Base-by-base conservation (phyloP, 2,329 filamentous ascomycete genomes). In the Paecilomyces sp. region DNA sequence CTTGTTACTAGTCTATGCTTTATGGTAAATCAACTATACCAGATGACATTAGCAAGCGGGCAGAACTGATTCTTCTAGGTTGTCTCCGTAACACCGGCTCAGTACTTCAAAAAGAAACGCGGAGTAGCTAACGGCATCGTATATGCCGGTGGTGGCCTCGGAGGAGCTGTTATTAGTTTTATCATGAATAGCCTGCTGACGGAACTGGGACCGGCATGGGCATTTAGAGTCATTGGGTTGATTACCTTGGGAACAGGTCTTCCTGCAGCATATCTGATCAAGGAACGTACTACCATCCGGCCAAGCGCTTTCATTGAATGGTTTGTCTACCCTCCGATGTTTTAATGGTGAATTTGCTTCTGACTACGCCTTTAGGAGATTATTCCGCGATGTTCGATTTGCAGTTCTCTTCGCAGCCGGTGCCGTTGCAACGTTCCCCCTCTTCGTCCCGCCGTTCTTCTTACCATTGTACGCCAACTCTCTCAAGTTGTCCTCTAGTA, bases 381-480 rank as follows among this genome's bases (percentile, higher is more conserved):
- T 86, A 2, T 84, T 86, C 68, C 77, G 77, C 31, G 77, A 83
- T 58, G 59, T 77, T 24, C 77, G 76, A 9, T 87, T 86, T 68
- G 63, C 75, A 5, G 68, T 81, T 2, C 69, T 87, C 28, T 86
- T 86, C 65, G 64, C 82, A 3, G 79, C 79, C 3, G 81, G 82
- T 0, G 81, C 78, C 0, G 76, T 87, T 9, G 84, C 77, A 1
- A 85, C 82, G 1, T 87, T 87, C 62, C 81, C 84, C 0, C 77
- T 87, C 15, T 80, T 85, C 59, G 83, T 87, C 0, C 83, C 84
- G 0, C 82, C 84, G 0, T 87, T 85, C 72, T 87, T 86, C 66
- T 71, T 87, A 0, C 84, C 84, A 0, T 72, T 86, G 0, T 85
- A 85, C 64, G 78, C 77, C 30, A 72, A 76, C 3, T 82, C 83